phyloP scores from a whole-genome alignment of 768 basidiomycete species.

The Boletus subcaerulescens region DNA sequence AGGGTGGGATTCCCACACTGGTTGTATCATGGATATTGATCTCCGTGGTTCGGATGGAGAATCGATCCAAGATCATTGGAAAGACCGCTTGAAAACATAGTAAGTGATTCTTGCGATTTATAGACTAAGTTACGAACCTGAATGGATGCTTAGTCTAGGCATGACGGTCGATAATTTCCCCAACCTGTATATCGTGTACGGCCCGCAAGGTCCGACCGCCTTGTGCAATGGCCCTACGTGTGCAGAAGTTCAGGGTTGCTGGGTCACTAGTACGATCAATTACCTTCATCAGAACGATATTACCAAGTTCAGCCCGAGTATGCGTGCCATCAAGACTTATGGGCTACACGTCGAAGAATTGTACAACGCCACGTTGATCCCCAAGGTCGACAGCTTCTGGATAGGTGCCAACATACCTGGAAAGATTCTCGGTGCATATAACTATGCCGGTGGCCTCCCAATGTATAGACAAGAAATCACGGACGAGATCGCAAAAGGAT shows the following conservation, averaged over 20 bases:
- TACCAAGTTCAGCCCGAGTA: slow-evolving; percentile 5
- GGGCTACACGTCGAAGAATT: slow-evolving; percentile 6
- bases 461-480: slow-evolving; percentile 7
- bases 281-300: slow-evolving; percentile 6
- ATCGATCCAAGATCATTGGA: neutral
- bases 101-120: neutral
- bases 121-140: no score
- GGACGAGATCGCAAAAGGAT: slow-evolving; percentile 4
- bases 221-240: neutral
- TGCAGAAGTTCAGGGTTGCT: neutral
- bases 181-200: neutral
- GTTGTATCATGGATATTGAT: neutral
- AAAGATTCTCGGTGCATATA: slow-evolving; percentile 5
- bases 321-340: neutral
- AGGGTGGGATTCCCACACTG: neutral
- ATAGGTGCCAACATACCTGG: slow-evolving; percentile 6
- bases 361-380: slow-evolving; percentile 3
- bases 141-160: neutral
- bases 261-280: neutral
- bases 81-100: neutral
- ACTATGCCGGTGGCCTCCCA: slow-evolving; percentile 1
- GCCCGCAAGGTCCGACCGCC: neutral
- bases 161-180: neutral
- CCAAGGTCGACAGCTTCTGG: neutral
- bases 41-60: neutral